Percentiles rank a stretch among this genome's conserved stretches.
These are phyloP conservation scores for Trichoderma atrobrunneum DNA, from an alignment of 2,329 filamentous ascomycete species.

Conservation along the genomic window DNA sequence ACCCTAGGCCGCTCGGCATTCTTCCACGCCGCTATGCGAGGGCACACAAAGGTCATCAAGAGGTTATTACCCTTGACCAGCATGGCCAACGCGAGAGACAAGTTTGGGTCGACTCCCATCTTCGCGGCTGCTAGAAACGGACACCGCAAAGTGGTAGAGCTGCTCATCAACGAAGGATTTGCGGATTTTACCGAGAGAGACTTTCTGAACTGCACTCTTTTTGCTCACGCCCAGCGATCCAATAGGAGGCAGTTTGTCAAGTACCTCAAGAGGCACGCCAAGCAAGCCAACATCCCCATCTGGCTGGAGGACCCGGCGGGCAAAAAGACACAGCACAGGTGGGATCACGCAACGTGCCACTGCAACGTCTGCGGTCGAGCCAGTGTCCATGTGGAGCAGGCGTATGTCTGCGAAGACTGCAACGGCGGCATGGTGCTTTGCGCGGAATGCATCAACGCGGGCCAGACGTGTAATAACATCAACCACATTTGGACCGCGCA, in stretches of 20 bases:
- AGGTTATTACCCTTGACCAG: not conserved
- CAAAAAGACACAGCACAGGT: not conserved
- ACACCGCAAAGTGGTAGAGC: not conserved
- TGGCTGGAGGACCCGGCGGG: constrained; percentile 5
- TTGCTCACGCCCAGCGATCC: not conserved
- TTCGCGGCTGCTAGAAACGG: constrained; percentile 18
- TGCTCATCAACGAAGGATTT: not conserved
- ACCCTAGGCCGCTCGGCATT: constrained; percentile 11
- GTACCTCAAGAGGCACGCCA: not conserved
- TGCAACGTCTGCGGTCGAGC: constrained; percentile 16
- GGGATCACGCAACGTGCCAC: constrained; percentile 1
- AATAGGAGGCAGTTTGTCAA: not conserved
- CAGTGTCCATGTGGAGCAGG: not conserved
- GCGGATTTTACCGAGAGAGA: constrained; percentile 11
- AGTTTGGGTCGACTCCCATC: constrained; percentile 18
- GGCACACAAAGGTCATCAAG: constrained; percentile 3
- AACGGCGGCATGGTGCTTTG: constrained; percentile 12
- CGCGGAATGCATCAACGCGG: constrained; percentile 9
- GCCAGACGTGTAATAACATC: constrained; percentile 2
- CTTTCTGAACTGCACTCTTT: constrained; percentile 4
- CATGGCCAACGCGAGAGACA: not conserved
- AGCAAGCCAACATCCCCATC: not conserved
- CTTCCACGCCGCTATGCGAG: constrained; percentile 20
- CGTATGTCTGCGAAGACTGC: constrained; percentile 16
- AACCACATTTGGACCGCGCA: constrained; percentile 15